Conservation (phyloP, 192 early-diverging fungal species). For the Coemansia sp. region DNA sequence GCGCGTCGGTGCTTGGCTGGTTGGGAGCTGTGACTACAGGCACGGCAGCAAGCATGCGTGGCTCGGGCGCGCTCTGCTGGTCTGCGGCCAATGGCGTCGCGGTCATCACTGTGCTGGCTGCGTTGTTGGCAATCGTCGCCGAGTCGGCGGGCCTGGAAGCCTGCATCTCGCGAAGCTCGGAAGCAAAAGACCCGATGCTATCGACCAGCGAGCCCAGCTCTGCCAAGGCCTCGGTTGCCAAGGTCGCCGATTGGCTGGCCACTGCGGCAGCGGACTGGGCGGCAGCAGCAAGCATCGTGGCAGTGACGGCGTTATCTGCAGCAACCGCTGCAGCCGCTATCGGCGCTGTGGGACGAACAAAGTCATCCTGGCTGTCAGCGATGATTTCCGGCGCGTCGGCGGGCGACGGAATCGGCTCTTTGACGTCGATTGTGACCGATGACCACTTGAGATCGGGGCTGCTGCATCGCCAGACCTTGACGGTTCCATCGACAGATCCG, state of each 20-base stretch:
- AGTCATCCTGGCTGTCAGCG: constrained; percentile 8
- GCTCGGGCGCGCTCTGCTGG: neutral
- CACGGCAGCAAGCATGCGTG: neutral
- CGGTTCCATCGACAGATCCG: constrained; percentile 77
- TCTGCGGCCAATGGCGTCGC: neutral
- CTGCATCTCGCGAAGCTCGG: neutral
- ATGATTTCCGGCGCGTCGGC: constrained; percentile 12
- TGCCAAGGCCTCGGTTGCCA: constrained; percentile 3
- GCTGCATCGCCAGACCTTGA: constrained; percentile 67
- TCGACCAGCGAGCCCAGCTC: neutral
- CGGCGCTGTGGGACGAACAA: neutral
- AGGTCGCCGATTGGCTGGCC: neutral
- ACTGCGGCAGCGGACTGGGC: neutral
- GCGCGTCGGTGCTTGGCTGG: neutral
- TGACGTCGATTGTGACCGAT: constrained; percentile 49
- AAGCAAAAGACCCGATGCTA: neutral
- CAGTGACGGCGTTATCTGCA: neutral
- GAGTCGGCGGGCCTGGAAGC: neutral
- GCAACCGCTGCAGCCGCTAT: neutral
- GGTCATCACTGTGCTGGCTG: neutral
- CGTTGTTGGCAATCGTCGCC: neutral
- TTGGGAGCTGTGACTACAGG: neutral
- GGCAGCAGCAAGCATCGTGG: neutral
- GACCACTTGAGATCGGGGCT: constrained; percentile 57
- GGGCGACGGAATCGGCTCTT: constrained; percentile 25